phyloP scores from a whole-genome alignment of 2,329 filamentous ascomycete genomes.

The Botrytis byssoidea region DNA sequence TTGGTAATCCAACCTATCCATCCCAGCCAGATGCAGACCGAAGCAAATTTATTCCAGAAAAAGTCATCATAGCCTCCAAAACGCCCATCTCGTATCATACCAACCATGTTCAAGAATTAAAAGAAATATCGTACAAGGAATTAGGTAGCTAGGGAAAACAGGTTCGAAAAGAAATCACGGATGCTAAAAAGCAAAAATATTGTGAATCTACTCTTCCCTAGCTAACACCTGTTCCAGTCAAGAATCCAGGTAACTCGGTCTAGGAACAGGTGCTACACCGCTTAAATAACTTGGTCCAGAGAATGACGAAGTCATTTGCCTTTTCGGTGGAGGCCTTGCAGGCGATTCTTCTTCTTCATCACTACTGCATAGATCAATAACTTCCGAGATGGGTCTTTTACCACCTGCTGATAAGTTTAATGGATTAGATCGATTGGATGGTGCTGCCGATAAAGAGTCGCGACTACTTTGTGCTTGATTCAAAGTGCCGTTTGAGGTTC shows the following conservation, averaged over 20 bases:
- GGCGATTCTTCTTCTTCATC: constrained; percentile 52
- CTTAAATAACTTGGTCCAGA: background rate
- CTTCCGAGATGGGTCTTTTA: constrained; percentile 48
- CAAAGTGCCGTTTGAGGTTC: constrained; percentile 30
- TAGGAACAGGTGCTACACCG: constrained; percentile 2
- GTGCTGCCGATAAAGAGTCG: constrained; percentile 41
- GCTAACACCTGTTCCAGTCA: background rate
- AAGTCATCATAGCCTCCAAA: background rate
- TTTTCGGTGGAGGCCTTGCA: constrained; percentile 35
- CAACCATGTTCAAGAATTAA: background rate
- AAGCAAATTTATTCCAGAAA: background rate
- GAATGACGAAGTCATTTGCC: constrained; percentile 27
- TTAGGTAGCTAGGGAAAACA: background rate
- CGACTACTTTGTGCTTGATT: constrained; percentile 24
- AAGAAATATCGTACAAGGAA: constrained; percentile 12
- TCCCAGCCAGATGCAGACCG: background rate
- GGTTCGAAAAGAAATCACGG: background rate
- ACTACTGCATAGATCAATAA: constrained; percentile 55
- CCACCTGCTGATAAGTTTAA: constrained; percentile 23
- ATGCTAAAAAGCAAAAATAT: background rate
- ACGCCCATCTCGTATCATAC: constrained; percentile 2
- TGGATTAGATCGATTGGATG: constrained; percentile 19
- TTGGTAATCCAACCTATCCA: background rate
- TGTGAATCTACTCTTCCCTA: background rate
- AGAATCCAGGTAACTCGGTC: background rate